Base-by-base conservation (phyloP, 441 rosid genomes). In the Heliophila coronopifolia region DNA sequence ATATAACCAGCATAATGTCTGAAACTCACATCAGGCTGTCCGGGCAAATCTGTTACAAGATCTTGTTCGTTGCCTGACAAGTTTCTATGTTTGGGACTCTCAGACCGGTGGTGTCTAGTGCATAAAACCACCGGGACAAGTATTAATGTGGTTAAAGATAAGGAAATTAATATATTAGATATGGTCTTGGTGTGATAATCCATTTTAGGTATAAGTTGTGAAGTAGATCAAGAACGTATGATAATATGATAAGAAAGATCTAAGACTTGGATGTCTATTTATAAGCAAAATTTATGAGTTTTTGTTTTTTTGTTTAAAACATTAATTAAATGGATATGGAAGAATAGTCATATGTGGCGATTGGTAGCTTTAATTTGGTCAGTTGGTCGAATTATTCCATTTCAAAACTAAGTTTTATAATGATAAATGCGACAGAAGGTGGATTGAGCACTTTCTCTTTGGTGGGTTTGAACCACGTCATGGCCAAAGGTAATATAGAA, bases 1-100 rank as follows among this genome's bases (percentile, higher is more conserved):
- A 81, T 61, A 47, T 79, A 78, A 13, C 94, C 94, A 7, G 96
- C 78, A 17, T 74, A 79, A 68, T 86, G 96, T 46, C 33, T 45
- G 66, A 86, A 83, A 31, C 61, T 50, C 22, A 67, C 87, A 13
- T 33, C 34, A 2, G 88, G 88, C 66, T 84, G 88, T 16, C 81
- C 78, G 0, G 88, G 83, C 67, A 86, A 67, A 46, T 53, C 44
- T 17, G 72, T 73, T 24, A 86, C 94, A 6, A 74, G 77, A 69
- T 81, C 74, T 15, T 12, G 25, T 48, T 60, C 63, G 30, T n/a
- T 49, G 50, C 59, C 53, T 42, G 50, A 40, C 42, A 15, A 42
- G 59, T 46, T 63, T 50, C 45, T 16, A 28, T 41, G 56, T 58
- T 57, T 55, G 23, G 55, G 18, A 19, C 45, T 46, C 23, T 32